phyloP scores from a whole-genome alignment of 2,329 filamentous ascomycete genomes.

The Madurella mycetomatis region DNA sequence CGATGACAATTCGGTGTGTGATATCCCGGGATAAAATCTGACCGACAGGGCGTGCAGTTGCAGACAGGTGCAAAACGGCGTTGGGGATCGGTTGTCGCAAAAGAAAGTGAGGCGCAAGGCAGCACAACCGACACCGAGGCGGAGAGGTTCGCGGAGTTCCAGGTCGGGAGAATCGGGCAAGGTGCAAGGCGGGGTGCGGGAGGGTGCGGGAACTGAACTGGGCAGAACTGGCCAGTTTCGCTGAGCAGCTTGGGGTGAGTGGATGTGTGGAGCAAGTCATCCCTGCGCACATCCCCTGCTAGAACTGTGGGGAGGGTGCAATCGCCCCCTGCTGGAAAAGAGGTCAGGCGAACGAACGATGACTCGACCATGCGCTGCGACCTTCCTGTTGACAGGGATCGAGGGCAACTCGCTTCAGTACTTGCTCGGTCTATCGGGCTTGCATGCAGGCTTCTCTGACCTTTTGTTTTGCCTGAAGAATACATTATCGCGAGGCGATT shows the following conservation, averaged over 20 bases:
- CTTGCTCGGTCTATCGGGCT: conserved; percentile 7
- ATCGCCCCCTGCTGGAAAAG: not conserved
- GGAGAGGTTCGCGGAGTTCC: conserved; percentile 2
- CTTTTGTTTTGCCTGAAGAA: conserved; percentile 17
- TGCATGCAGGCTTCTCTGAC: conserved; percentile 11
- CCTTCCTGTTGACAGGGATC: not conserved
- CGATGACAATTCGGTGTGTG: conserved; percentile 1
- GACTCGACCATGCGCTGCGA: conserved; percentile 17
- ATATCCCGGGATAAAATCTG: not conserved
- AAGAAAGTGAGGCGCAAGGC: conserved; percentile 27
- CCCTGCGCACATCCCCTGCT: conserved; percentile 5
- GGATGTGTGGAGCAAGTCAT: conserved; percentile 10
- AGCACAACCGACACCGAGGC: conserved; percentile 2
- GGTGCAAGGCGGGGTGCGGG: conserved; percentile 15
- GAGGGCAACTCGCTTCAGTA: not conserved
- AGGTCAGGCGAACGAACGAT: conserved; percentile 11
- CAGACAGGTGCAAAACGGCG: conserved; percentile 10
- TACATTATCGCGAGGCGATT: conserved; percentile 13
- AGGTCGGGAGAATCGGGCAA: conserved; percentile 12
- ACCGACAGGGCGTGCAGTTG: conserved; percentile 16
- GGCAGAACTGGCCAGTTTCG: conserved; percentile 1
- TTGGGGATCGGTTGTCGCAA: conserved; percentile 6
- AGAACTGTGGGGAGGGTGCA: too few species aligned
- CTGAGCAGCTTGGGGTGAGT: conserved; percentile 1
- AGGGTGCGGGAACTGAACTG: too few species aligned